A percentile compares a stretch with the other conserved stretches of the same genome.
phyloP scores from a whole-genome alignment of 2,329 filamentous ascomycete species.

The Aspergillus phoenicis region DNA sequence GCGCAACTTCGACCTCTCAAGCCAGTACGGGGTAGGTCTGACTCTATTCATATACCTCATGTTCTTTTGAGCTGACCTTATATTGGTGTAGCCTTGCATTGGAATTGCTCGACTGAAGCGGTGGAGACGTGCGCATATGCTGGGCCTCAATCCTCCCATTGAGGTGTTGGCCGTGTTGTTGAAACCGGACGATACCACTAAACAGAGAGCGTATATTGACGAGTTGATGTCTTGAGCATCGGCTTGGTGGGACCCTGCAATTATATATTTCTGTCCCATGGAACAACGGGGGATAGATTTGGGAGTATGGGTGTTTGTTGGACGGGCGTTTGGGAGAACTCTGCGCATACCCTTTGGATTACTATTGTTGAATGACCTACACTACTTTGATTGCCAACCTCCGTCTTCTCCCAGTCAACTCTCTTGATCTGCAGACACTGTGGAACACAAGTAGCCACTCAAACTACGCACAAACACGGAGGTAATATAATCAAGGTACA shows the following conservation, averaged over 20 bases:
- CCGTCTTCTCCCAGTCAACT: background rate
- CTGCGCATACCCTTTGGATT: constrained; percentile 17
- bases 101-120: constrained; percentile 79
- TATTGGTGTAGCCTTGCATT: constrained; percentile 71
- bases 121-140: constrained; percentile 80
- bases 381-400: background rate
- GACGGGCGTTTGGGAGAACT: constrained; percentile 16
- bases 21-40: constrained; percentile 82
- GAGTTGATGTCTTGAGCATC: constrained; percentile 36
- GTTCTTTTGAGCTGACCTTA: background rate
- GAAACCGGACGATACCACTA: constrained; percentile 54
- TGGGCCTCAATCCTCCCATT: constrained; percentile 85
- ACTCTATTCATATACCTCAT: background rate
- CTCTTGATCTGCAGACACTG: background rate
- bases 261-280: constrained; percentile 5
- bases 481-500: background rate
- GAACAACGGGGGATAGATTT: background rate
- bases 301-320: constrained; percentile 10
- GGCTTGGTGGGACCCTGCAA: background rate
- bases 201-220: constrained; percentile 67
- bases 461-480: background rate
- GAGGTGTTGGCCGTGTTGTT: constrained; percentile 86
- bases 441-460: background rate
- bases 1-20: constrained; percentile 88
- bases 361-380: background rate